Conservation (phyloP, 2,329 filamentous ascomycete genomes). For the Penicillium sp. region DNA sequence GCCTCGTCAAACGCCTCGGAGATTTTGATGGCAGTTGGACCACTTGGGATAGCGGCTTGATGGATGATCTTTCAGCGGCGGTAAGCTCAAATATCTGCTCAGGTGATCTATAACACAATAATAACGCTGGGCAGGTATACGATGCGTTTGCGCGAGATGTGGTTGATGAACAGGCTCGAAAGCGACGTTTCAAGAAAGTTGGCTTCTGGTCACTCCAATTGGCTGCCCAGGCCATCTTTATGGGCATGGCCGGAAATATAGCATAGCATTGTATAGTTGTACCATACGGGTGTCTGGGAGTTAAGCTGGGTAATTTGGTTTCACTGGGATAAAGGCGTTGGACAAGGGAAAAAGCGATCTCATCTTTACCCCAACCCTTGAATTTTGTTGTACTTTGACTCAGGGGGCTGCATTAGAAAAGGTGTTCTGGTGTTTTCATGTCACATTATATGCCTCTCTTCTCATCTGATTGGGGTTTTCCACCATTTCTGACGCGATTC, state of each 20-base stretch:
- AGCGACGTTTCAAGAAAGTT: constrained; percentile 84
- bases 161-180: constrained; percentile 74
- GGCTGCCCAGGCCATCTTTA: constrained; percentile 83
- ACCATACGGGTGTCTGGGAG: too few species aligned
- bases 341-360: too few species aligned
- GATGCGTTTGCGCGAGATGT: constrained; percentile 88
- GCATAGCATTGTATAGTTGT: constrained; percentile 46
- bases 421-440: too few species aligned
- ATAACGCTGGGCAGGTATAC: constrained; percentile 55
- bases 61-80: constrained; percentile 87
- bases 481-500: too few species aligned
- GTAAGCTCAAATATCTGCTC: constrained; percentile 36
- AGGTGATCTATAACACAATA: background rate
- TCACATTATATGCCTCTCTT: too few species aligned
- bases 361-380: too few species aligned
- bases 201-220: constrained; percentile 92
- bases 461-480: too few species aligned
- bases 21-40: constrained; percentile 97
- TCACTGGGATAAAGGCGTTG: too few species aligned
- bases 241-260: constrained; percentile 92
- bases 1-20: constrained; percentile 75
- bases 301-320: too few species aligned
- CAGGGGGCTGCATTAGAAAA: too few species aligned
- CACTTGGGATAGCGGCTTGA: constrained; percentile 80
- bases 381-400: too few species aligned